Evolutionary conservation across 805 yeast species (phyloP).

Genomic region (Millerozyma miso): DNA sequence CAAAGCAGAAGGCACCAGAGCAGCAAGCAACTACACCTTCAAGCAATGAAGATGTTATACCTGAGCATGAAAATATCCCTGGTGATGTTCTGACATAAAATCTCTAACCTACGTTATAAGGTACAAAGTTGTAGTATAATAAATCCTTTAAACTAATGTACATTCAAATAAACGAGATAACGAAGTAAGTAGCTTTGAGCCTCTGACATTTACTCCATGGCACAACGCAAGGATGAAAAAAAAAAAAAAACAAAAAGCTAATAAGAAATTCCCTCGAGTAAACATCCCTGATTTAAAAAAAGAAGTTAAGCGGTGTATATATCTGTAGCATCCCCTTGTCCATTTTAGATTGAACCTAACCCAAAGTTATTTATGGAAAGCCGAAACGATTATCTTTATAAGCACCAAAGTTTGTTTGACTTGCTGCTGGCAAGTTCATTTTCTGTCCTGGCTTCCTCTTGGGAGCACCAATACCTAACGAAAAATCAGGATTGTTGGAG

Average conservation of each 20-base stretch:
- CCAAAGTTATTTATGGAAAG: neutral
- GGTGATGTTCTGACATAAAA: neutral
- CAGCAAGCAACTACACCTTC: neutral
- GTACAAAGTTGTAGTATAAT: too few relatives aligned
- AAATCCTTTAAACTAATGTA: neutral
- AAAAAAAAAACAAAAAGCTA: neutral
- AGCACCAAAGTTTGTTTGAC: neutral
- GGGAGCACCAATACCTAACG: slow-evolving; percentile 29
- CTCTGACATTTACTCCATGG: neutral
- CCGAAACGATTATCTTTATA: slow-evolving; percentile 2
- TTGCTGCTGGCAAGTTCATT: neutral
- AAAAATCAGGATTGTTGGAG: slow-evolving; percentile 38
- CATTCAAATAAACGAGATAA: neutral
- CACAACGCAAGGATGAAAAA: neutral
- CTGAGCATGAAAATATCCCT: neutral
- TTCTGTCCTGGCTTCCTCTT: slow-evolving; percentile 15
- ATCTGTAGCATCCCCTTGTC: neutral
- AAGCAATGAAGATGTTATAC: neutral
- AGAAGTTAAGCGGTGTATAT: too few relatives aligned
- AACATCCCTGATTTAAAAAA: too few relatives aligned
- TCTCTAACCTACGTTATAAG: too few relatives aligned
- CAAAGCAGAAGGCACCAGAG: slow-evolving; percentile 23
- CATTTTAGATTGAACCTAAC: neutral
- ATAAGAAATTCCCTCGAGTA: too few relatives aligned
- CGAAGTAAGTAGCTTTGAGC: neutral